Evolutionary conservation across 2,329 filamentous ascomycete species (phyloP).

Genomic region (Elsinoe australis): DNA sequence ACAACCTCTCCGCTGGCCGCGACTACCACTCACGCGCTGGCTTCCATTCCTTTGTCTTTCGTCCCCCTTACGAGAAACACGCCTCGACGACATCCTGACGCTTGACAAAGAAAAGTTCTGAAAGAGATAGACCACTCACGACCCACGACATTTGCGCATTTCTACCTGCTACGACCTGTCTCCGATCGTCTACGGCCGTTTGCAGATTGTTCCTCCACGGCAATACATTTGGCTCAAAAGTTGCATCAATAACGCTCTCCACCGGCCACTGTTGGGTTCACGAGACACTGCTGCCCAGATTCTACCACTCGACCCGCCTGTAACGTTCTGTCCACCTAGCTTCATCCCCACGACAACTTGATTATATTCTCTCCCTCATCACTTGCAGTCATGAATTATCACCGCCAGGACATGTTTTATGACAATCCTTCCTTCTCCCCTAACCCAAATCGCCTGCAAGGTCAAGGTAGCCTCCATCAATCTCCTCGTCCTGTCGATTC

Average conservation of each 20-base stretch:
- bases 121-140: conserved; percentile 3
- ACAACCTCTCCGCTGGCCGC: conserved; percentile 13
- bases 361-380: conserved; percentile 1
- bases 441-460: conserved; percentile 60
- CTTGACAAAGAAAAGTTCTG: conserved; percentile 8
- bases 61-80: conserved; percentile 17
- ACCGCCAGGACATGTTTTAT: conserved; percentile 60
- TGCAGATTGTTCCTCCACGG: conserved; percentile 15
- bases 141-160: conserved; percentile 8
- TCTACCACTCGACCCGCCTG: conserved; percentile 8
- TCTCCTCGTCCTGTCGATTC: conserved; percentile 66
- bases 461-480: conserved; percentile 59
- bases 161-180: conserved; percentile 2
- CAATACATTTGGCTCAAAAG: conserved; percentile 13
- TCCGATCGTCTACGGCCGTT: conserved; percentile 13
- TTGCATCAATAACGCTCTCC: conserved; percentile 16
- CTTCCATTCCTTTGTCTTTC: conserved; percentile 17
- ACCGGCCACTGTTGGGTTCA: conserved; percentile 16
- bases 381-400: conserved; percentile 19
- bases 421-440: conserved; percentile 67
- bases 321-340: conserved; percentile 14
- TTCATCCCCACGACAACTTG: conserved; percentile 18
- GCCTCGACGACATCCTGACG: conserved; percentile 16
- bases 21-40: conserved; percentile 13
- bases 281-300: conserved; percentile 13